Evolutionary conservation across 192 early-diverging fungal species (phyloP), one percentile per base, ranked within the genome.

Genomic region (Coemansia sp.): DNA sequence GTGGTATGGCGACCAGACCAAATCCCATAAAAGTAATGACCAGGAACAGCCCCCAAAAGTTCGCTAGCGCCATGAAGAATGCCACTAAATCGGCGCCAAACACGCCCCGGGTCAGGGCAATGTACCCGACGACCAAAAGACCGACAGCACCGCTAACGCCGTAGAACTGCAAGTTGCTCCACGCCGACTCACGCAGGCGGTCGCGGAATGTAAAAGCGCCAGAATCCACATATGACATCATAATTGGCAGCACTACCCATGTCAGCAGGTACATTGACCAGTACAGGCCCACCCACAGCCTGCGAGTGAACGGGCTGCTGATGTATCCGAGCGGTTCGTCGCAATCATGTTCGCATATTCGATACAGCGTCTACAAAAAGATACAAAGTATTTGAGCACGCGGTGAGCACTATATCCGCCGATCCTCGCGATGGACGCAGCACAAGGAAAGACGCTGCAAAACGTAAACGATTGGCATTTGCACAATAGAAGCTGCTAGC

Each of bases 41-140:
- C 15, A 96, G 86, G 22, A 94, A 72, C 29, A 98, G 83, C 43
- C 96, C 96, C 90, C 91, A 98, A 61, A 92, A 94, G 78, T 98
- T 98, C 38, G 92, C 90, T 50, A 90, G 86, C 0, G 96, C 94
- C 88, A 98, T 98, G 23, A 93, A 79, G 58, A 93, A 89, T 2
- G 87, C 87, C 23, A 89, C 77, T 19, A 98, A 67, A 54, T 76
- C 82, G 11, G 73, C 60, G 19, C 79, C 70, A 63, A 72, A 64
- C 24, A 73, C 58, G 43, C 83, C 83, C 67, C 85, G 92, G 57
- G 51, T 57, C 63, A 89, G 51, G 1, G 86, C 69, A 27, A 94
- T 78, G 60, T 94, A 94, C n/a, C 90, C 79, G 12, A 95, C 70
- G 5, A 91, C 87, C 43, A 89, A 60, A 1, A 92, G 47, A 0